A percentile compares a stretch with the other conserved stretches of the same genome.
phyloP scores from a whole-genome alignment of 139 green algal genomes.

The Coelastrella sp. region DNA sequence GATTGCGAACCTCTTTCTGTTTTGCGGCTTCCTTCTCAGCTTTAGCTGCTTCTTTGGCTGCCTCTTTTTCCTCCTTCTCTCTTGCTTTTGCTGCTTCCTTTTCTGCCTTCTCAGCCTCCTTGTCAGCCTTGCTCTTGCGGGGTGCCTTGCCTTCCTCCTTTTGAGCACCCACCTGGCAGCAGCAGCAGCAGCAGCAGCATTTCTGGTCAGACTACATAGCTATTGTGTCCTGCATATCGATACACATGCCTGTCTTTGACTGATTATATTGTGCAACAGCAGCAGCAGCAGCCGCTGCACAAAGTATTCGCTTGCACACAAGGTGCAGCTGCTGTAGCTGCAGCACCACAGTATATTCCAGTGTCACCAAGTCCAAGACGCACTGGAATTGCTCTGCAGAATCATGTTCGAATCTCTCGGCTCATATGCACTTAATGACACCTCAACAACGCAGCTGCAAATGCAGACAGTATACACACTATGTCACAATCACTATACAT shows the following conservation, averaged over 20 bases:
- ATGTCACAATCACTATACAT: neutral
- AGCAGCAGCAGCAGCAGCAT: neutral
- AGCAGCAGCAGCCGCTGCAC: neutral
- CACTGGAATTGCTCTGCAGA: too few species aligned
- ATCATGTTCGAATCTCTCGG: too few species aligned
- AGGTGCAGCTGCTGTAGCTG: neutral
- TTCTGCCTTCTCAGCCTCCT: constrained; percentile 6
- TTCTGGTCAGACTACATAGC: neutral
- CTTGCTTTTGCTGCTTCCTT: neutral
- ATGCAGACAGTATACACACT: neutral
- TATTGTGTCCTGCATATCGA: neutral
- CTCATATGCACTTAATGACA: neutral
- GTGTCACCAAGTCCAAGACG: too few species aligned
- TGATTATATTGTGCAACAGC: neutral
- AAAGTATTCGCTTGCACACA: neutral
- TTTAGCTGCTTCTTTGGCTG: neutral
- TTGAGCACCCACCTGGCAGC: neutral
- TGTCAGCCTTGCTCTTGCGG: neutral
- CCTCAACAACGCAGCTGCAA: neutral
- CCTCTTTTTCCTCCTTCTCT: constrained; percentile 15
- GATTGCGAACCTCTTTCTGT: neutral
- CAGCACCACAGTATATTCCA: neutral
- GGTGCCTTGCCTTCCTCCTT: neutral
- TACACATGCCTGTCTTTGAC: too few species aligned
- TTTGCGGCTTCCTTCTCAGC: constrained; percentile 15